Percentiles rank a stretch among this genome's conserved stretches.
These are phyloP conservation scores for Coemansia sp. DNA, from an alignment of 192 early-diverging fungal genomes.

Conservation along the genomic window DNA sequence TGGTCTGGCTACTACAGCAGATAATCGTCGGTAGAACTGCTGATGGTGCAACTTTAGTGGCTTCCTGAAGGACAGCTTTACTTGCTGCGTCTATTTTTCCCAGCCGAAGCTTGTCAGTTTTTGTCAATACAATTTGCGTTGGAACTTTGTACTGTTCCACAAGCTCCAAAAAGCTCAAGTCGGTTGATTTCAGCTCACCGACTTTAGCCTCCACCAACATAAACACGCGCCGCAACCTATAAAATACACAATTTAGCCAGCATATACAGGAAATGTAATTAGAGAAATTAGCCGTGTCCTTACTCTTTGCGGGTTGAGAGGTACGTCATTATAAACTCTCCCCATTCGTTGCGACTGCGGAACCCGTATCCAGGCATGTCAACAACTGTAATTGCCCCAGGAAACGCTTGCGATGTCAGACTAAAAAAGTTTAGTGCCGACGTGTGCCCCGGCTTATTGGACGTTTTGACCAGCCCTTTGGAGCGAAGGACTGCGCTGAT, in stretches of 20 bases:
- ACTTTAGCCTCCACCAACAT: constrained; percentile 56
- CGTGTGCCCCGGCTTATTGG: constrained; percentile 52
- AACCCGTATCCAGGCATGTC: constrained; percentile 61
- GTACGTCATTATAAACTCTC: constrained; percentile 49
- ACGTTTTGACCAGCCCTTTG: constrained; percentile 42
- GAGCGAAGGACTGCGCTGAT: constrained; percentile 48
- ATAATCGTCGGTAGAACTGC: constrained; percentile 22
- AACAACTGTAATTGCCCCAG: constrained; percentile 37
- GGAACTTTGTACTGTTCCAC: constrained; percentile 25
- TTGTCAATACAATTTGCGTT: constrained; percentile 47
- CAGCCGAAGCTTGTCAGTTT: constrained; percentile 49
- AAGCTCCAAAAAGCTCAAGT: constrained; percentile 43
- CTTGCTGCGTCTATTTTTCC: constrained; percentile 22
- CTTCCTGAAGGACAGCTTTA: constrained; percentile 3
- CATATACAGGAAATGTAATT: not conserved
- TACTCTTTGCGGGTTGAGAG: constrained; percentile 38
- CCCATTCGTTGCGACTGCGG: constrained; percentile 54
- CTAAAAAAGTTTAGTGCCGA: constrained; percentile 46
- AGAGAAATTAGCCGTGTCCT: not conserved
- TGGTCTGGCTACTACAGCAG: constrained; percentile 35
- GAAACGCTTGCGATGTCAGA: constrained; percentile 21
- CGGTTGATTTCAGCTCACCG: constrained; percentile 51
- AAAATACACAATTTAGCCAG: not conserved
- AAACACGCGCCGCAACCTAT: constrained; percentile 49
- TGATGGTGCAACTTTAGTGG: constrained; percentile 26